Evolutionary conservation across 192 early-diverging fungal genomes (phyloP).

Genomic region (Rhizophagus sp.): DNA sequence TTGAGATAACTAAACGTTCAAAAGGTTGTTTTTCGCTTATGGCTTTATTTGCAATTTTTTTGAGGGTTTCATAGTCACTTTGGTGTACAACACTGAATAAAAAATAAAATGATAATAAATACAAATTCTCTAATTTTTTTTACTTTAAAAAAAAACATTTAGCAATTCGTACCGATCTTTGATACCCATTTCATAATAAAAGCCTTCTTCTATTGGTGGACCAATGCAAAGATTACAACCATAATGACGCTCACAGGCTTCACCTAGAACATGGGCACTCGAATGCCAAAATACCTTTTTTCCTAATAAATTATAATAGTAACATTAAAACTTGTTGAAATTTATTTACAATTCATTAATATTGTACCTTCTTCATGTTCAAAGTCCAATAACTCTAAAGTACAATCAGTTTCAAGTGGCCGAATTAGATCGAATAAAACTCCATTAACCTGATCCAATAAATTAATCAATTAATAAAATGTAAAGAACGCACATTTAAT

Average conservation of each 20-base stretch:
- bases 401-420: slow-evolving; percentile 79
- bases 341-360: neutral
- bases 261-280: slow-evolving; percentile 94
- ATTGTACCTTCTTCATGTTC: slow-evolving; percentile 78
- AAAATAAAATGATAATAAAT: neutral
- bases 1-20: slow-evolving; percentile 83
- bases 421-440: slow-evolving; percentile 86
- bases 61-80: slow-evolving; percentile 83
- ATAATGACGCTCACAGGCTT: slow-evolving; percentile 96
- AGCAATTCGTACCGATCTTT: slow-evolving; percentile 51
- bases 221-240: slow-evolving; percentile 97
- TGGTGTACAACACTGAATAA: slow-evolving; percentile 67
- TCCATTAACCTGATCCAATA: slow-evolving; percentile 61
- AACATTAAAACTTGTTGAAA: neutral
- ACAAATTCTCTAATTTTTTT: neutral
- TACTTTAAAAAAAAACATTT: neutral
- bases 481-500: neutral
- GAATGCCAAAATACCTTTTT: slow-evolving; percentile 99
- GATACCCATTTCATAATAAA: slow-evolving; percentile 93
- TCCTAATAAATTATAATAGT: neutral
- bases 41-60: slow-evolving; percentile 82
- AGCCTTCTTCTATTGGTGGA: slow-evolving; percentile 94
- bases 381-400: slow-evolving; percentile 92
- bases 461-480: neutral
- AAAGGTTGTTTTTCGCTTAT: slow-evolving; percentile 97